Evolutionary conservation across 345 rosid genomes (phyloP), one percentile per base, ranked within the genome.

Genomic region (Xanthoceras sorbifolium): DNA sequence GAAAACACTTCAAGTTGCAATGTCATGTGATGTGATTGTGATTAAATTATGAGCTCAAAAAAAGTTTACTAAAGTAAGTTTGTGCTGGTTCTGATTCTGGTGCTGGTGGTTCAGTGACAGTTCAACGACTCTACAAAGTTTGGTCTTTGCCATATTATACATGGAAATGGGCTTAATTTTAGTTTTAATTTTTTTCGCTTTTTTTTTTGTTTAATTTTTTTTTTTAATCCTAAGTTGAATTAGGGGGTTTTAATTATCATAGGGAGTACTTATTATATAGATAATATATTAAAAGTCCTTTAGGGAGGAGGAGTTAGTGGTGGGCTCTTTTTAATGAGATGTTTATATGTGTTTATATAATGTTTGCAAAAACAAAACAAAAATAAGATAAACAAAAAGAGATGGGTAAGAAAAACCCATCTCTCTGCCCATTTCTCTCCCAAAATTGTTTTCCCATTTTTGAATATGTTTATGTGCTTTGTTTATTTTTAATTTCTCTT

Each of bases 1-100:
- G 98, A 94, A 87, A 88, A 94, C 82, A 85, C 98, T 48, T 90
- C 95, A 34, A 90, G 93, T 84, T 94, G 98, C 91, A 90, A 63
- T 81, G 88, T 94, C 42, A 93, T 94, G 98, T 94, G n/a, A n/a
- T n/a, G n/a, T n/a, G n/a, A n/a, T n/a, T n/a, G n/a, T n/a, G 95
- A 93, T 55, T 54, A 6, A 71, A 69, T 55, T 26, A 46, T 34
- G 57, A 31, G 34, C 18, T 6, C 18, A 72, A 72, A 61, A 72
- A 29, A n/a, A 10, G 8, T 38, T 6, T 28, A 5, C 31, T 18
- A 12, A n/a, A 29, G 48, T 46, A 17, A 11, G 48, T 46, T 73
- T 68, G 65, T 31, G 74, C 50, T 60, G 66, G 34, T 23, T 42
- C 71, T 48, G 42, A 67, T n/a, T 64, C 60, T 48, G 29, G 67